These are phyloP conservation scores for Mucuna pruriens DNA, from an alignment of 306 rosid genomes.

Conservation along the genomic window DNA sequence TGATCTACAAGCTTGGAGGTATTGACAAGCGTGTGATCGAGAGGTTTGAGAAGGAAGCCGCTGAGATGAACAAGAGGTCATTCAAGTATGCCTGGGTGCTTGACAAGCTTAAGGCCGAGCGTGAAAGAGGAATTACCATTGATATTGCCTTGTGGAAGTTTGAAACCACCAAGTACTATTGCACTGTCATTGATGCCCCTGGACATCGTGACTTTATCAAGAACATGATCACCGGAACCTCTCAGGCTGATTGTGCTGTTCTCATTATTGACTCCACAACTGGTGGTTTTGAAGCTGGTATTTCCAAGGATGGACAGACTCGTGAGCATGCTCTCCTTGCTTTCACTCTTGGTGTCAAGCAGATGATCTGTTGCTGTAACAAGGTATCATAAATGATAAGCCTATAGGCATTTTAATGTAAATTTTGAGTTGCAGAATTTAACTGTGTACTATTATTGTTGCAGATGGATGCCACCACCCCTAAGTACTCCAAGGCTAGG, in stretches of 20 bases:
- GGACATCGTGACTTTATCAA: conserved; percentile 57
- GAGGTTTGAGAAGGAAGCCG: conserved; percentile 57
- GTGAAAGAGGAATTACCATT: conserved; percentile 48
- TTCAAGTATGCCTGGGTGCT: conserved; percentile 52
- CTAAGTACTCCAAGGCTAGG: conserved; percentile 61
- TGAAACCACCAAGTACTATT: conserved; percentile 55
- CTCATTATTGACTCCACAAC: conserved; percentile 47
- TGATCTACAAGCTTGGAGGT: conserved; percentile 64
- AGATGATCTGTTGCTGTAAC: conserved; percentile 54
- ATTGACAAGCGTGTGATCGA: conserved; percentile 64
- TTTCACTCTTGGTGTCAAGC: conserved; percentile 53
- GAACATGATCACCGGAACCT: conserved; percentile 65
- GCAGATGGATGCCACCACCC: conserved; percentile 67
- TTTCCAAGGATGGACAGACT: conserved; percentile 55
- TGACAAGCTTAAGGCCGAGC: conserved; percentile 48
- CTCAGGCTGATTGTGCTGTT: conserved; percentile 58
- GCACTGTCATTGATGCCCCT: conserved; percentile 65
- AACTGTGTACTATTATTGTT: background rate
- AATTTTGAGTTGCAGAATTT: background rate
- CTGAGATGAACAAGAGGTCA: conserved; percentile 51
- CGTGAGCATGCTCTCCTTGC: conserved; percentile 52
- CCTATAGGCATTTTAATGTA: background rate
- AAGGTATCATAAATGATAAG: conserved; percentile 43
- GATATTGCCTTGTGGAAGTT: conserved; percentile 56
- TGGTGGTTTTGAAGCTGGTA: conserved; percentile 57